Conservation (phyloP, 768 basidiomycete species). For the Phaffia australis region DNA sequence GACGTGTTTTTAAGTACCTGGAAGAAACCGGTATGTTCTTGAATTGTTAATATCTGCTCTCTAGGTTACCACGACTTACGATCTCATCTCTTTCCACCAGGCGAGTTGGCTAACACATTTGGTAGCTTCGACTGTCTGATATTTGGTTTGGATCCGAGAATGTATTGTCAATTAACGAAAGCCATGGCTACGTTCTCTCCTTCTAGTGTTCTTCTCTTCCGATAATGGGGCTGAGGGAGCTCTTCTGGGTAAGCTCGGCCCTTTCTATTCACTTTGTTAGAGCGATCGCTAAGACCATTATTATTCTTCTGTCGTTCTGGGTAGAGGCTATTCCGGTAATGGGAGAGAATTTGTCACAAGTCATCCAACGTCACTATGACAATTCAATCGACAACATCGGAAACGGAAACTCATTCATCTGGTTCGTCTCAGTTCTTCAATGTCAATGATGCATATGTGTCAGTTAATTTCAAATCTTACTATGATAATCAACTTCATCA, state of each 20-base stretch:
- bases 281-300: conserved; percentile 9
- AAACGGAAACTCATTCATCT: conserved; percentile 29
- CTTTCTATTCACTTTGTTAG: conserved; percentile 8
- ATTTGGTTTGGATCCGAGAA: too few species aligned
- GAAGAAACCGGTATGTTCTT: conserved; percentile 24
- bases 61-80: neutral
- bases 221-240: conserved; percentile 37
- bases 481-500: neutral
- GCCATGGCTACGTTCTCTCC: too few species aligned
- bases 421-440: conserved; percentile 15
- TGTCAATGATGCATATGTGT: neutral
- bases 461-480: too few species aligned
- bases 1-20: conserved; percentile 30
- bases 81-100: neutral
- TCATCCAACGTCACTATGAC: conserved; percentile 29
- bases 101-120: conserved; percentile 34
- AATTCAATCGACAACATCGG: conserved; percentile 33
- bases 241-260: conserved; percentile 21
- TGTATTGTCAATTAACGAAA: too few species aligned
- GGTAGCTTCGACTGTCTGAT: too few species aligned
- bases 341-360: conserved; percentile 25
- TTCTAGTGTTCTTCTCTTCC: conserved; percentile 30
- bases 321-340: conserved; percentile 32
- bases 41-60: neutral
- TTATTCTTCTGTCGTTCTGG: neutral